Percentiles rank a stretch among this genome's conserved stretches.
Evolutionary conservation across 106 monocot species (phyloP).

Genomic region (Phalaenopsis equestris): DNA sequence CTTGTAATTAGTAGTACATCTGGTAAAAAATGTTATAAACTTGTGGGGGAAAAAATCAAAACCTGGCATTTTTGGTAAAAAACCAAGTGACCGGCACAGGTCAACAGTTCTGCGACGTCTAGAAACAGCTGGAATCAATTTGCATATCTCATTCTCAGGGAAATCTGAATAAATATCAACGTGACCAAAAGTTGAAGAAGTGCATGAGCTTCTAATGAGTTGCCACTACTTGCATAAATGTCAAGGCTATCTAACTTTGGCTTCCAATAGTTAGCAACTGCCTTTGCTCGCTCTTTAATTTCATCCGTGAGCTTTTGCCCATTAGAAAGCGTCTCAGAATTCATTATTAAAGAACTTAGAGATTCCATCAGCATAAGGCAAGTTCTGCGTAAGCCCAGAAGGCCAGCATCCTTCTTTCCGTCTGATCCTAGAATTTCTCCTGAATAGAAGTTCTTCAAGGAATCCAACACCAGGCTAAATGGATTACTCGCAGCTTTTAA

Average conservation of each 20-base stretch:
- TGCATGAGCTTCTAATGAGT: constrained; percentile 83
- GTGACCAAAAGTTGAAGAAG: constrained; percentile 91
- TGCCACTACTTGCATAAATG: constrained; percentile 53
- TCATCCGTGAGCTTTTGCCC: constrained; percentile 30
- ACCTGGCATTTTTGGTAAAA: constrained; percentile 76
- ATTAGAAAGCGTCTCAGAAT: constrained; percentile 13
- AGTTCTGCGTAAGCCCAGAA: constrained; percentile 79
- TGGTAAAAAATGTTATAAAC: background rate
- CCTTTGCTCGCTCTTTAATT: constrained; percentile 53
- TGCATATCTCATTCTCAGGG: constrained; percentile 57
- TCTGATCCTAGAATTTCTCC: constrained; percentile 50
- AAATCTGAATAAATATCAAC: constrained; percentile 58
- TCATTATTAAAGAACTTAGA: constrained; percentile 31
- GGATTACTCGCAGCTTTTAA: constrained; percentile 49
- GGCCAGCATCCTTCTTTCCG: constrained; percentile 81
- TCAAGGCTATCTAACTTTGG: constrained; percentile 61
- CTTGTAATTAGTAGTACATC: background rate
- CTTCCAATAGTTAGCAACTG: constrained; percentile 68
- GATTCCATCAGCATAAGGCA: constrained; percentile 95
- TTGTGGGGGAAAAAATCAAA: background rate
- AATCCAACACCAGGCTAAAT: constrained; percentile 54
- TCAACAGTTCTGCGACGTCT: constrained; percentile 69
- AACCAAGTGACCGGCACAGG: constrained; percentile 63
- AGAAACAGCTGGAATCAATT: constrained; percentile 72
- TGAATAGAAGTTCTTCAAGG: constrained; percentile 71